Evolutionary conservation across 345 rosid species (phyloP).

Genomic region (Linum usitatissimum): DNA sequence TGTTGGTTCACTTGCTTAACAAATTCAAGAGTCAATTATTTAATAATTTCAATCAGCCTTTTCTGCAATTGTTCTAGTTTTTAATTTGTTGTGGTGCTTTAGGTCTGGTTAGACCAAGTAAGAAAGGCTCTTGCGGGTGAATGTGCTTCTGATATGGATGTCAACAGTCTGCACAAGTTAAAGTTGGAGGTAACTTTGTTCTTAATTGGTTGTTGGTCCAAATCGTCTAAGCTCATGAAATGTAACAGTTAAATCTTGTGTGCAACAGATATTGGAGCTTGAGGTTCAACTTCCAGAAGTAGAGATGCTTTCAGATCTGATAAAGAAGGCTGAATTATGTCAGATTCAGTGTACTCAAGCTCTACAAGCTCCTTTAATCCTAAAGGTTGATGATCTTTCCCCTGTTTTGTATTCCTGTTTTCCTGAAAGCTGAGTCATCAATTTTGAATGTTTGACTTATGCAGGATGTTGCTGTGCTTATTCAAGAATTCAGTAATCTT

Average conservation of each 20-base stretch:
- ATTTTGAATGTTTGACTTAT: constrained; percentile 10
- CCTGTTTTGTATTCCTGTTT: not conserved
- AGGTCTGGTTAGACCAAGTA: constrained; percentile 53
- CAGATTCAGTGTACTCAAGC: constrained; percentile 40
- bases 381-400: constrained; percentile 34
- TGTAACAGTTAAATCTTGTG: constrained; percentile 12
- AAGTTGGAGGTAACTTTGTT: constrained; percentile 54
- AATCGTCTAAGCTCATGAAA: constrained; percentile 10
- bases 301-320: constrained; percentile 38
- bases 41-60: not conserved
- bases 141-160: constrained; percentile 30
- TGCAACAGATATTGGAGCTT: constrained; percentile 56
- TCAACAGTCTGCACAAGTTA: constrained; percentile 57
- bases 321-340: constrained; percentile 47
- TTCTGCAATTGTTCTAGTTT: constrained; percentile 7
- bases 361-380: constrained; percentile 38
- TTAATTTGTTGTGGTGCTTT: constrained; percentile 17
- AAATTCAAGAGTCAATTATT: not conserved
- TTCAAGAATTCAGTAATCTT: constrained; percentile 42
- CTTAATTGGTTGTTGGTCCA: constrained; percentile 4
- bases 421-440: constrained; percentile 11
- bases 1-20: not conserved
- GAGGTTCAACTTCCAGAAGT: constrained; percentile 57
- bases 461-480: constrained; percentile 55
- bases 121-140: constrained; percentile 34